Evolutionary conservation across 805 yeast genomes (phyloP).

Genomic region (Candida ponderosae): DNA sequence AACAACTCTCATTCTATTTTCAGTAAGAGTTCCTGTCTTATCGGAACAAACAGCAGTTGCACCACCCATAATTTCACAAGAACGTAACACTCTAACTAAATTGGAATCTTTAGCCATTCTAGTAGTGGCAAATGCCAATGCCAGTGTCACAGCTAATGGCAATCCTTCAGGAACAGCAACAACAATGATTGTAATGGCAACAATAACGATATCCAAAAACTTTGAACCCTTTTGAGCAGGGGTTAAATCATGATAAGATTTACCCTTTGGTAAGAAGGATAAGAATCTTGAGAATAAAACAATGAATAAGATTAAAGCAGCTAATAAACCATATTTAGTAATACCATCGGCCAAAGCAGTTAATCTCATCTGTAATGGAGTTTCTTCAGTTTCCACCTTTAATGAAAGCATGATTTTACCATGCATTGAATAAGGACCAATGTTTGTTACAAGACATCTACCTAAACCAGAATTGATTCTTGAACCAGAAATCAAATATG

Average conservation of each 20-base stretch:
- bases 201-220: constrained; percentile 79
- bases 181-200: constrained; percentile 86
- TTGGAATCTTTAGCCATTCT: constrained; percentile 97
- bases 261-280: constrained; percentile 48
- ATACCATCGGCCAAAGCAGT: constrained; percentile 84
- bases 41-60: constrained; percentile 97
- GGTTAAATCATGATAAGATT: constrained; percentile 33
- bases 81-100: constrained; percentile 84
- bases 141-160: constrained; percentile 94
- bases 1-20: constrained; percentile 87
- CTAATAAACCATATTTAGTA: constrained; percentile 86
- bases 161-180: constrained; percentile 99
- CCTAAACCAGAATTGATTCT: constrained; percentile 83
- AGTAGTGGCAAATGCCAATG: constrained; percentile 96
- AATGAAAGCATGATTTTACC: constrained; percentile 87
- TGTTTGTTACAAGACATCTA: constrained; percentile 78
- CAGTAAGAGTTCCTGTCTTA: constrained; percentile 95
- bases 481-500: constrained; percentile 89
- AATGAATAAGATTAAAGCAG: constrained; percentile 74
- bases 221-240: constrained; percentile 76
- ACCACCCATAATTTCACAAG: constrained; percentile 98
- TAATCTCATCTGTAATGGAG: constrained; percentile 84
- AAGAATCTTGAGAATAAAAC: constrained; percentile 73
- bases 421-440: constrained; percentile 82
- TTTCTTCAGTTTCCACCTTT: constrained; percentile 66